Evolutionary conservation across 805 yeast species (phyloP), one percentile per base, ranked within the genome.

Genomic region (Wickerhamiella qilinensis): DNA sequence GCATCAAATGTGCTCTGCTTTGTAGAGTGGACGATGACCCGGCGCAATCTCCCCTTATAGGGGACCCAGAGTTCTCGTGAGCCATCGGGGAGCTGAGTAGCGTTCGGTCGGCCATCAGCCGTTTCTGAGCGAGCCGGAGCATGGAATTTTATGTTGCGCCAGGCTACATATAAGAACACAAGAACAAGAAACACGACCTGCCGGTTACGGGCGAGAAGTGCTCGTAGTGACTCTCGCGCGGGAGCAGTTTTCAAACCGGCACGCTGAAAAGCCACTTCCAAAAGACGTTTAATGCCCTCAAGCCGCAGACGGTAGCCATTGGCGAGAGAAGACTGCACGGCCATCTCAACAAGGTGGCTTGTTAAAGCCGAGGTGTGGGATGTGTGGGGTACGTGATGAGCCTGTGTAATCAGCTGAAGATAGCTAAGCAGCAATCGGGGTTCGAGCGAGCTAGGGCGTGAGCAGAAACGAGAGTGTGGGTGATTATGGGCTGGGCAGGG

Each of bases 11-110:
- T 41, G 31, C 30, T 36, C 11, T 33, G 29, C 9, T 39, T 19
- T 14, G 44, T 38, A 8, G 40, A 42, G 30, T 20, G 18, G 12
- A 48, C 38, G 2, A 11, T 18, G 4, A 45, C 43, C 7, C 30
- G 25, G 18, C 39, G 31, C 14, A 35, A 22, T 22, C 38, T 31
- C 20, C 30, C 33, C 29, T 42, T 41, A 27, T 45, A 43, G 12
- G 50, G 48, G 4, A 45, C 47, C 46, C 47, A 41, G 9, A 45
- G 32, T 27, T 38, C 41, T 6, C 43, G 33, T 11, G 33, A 16
- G 29, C 44, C 46, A 18, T 33, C 36, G 5, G 33, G 16, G 4
- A 9, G 12, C 4, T 11, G 30, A 1, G 33, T 12, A n/a, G 40
- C 36, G 30, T 21, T 18, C 16, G 43, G 41, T 16, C 41, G 40